phyloP scores from a whole-genome alignment of 2,329 filamentous ascomycete genomes.

The Tolypocladium sp. region DNA sequence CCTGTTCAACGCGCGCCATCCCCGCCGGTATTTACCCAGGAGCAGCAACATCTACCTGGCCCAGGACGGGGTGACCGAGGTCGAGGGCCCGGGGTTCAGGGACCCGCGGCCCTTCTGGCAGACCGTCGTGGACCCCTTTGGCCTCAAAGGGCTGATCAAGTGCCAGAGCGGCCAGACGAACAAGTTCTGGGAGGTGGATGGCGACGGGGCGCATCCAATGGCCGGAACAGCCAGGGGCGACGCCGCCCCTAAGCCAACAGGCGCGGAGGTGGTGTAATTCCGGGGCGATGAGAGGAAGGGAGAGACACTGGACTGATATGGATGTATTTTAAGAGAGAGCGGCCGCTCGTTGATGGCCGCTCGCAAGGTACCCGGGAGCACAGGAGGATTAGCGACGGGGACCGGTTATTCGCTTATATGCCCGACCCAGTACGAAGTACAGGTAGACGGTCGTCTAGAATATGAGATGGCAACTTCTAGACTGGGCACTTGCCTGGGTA shows the following conservation, averaged over 20 bases:
- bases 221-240: neutral
- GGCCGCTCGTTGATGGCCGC: too few relatives aligned
- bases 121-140: neutral
- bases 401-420: too few relatives aligned
- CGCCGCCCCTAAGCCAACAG: neutral
- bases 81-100: neutral
- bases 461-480: too few relatives aligned
- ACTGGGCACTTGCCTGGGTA: too few relatives aligned
- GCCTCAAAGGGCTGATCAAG: neutral
- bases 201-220: neutral
- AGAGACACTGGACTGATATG: neutral
- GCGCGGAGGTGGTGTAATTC: neutral
- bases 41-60: neutral
- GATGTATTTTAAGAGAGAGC: neutral
- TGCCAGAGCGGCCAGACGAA: neutral
- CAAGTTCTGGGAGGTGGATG: neutral
- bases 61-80: neutral
- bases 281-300: neutral
- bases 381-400: neutral
- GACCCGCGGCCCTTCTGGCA: neutral
- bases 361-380: neutral
- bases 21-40: neutral
- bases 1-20: constrained; percentile 21
- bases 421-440: too few relatives aligned
- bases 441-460: too few relatives aligned